Evolutionary conservation across 1,284 basidiomycete genomes (phyloP), one percentile per base, ranked within the genome.

Genomic region (Mycena sp.): DNA sequence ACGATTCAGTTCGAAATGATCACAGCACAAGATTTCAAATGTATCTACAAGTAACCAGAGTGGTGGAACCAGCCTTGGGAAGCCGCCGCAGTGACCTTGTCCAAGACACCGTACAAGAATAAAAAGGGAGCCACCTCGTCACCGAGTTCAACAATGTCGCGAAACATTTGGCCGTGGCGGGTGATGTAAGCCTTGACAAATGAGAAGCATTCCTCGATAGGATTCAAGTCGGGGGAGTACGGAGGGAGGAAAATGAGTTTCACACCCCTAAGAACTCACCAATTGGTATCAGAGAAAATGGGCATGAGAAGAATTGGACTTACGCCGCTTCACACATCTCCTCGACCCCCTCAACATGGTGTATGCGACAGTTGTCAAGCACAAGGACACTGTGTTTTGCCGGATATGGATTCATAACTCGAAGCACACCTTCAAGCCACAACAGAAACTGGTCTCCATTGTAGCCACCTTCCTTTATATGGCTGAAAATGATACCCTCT

Each of bases 151-250:
- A 67, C 61, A 40, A 63, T 41, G 28, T 61, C 37, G 6, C 63
- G 51, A 51, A 69, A 67, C 14, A 29, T 25, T 7, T 48, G 46
- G 6, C 69, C 66, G 57, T 62, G 43, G 4, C 52, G 62, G 6
- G 48, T 55, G 25, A 71, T 64, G 35, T 63, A 68, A 9, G 49
- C 23, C 52, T 71, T 71, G 25, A 69, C 35, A 23, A 54, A 64
- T 4, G 62, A 64, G 40, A 70, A 70, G 41, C 61, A 67, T 35
- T 69, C 62, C 46, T 70, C 68, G 51, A 65, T 71, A 7, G 68
- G 70, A 29, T 70, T 70, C 25, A 70, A 37, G 38, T 71, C 67
- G 4, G 70, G 68, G 1, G 68, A 71, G 52, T 71, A 70, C 1
- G 68, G 62, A 1, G 68, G 70, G 3, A 68, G 49, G 53, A 59